Base-by-base conservation (phyloP, 2,329 filamentous ascomycete species). In the Hymenoscyphus linearis region DNA sequence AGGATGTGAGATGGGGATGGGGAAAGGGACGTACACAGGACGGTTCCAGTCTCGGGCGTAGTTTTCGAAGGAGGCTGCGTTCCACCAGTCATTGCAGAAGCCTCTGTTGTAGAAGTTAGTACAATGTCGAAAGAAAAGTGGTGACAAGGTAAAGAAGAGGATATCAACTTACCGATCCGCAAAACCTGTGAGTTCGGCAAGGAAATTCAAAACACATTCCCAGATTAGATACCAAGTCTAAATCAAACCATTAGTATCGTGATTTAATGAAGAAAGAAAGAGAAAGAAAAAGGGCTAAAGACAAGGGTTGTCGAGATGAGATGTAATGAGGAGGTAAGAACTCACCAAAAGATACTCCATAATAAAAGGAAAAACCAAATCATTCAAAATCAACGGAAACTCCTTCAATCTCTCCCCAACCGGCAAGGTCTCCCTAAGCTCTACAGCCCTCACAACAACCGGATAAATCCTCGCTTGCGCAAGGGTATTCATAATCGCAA, bases 191-290 rank as follows among this genome's bases (percentile, higher is more conserved):
- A 93, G 72, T 74, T 93, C 90, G 3, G 89, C 90, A 25, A 93
- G 78, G 14, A 90, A 82, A 72, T 93, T 93, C 63, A 92, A 78
- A 37, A 87, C 82, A 2, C 84, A 85, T 73, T 88, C 85, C 90
- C 90, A 93, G 66, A 93, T 92, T 31, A 93, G 81, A 72, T 92
- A 93, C 87, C 89, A 93, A 0, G 85, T 81, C 61, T 80, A 76
- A 79, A 57, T 13, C 6, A 10, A 25, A 9, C 12, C 5, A 22
- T 47, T 9, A 47, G 40, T 25, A 12, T 47, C n/a, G 6, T 18
- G 35, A 22, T 22, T 54, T 9, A n/a, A 52, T 66, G 59, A 66
- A 16, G 3, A 31, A 35, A 44, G 7, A n/a, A 14, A 12, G 4
- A 27, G 16, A 12, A 26, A 52, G 34, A n/a, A 57, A 9, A 22